Evolutionary conservation across 805 yeast genomes (phyloP), one percentile per base, ranked within the genome.

Genomic region (Starmerella stellata): DNA sequence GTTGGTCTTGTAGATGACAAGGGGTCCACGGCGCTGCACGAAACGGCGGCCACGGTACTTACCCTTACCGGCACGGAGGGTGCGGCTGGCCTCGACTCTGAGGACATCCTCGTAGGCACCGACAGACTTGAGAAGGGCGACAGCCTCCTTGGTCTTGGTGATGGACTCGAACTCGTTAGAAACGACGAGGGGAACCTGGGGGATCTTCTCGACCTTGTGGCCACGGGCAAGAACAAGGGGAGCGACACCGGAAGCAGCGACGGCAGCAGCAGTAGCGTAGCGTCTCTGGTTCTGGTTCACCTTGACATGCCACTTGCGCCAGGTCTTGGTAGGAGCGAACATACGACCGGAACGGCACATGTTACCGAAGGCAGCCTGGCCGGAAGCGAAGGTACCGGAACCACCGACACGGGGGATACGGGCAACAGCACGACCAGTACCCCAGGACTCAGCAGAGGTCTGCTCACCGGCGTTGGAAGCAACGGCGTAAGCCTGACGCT

Each of bases 321-420:
- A 90, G 70, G 93, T 85, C 78, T 90, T 90, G 70, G 98, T 90
- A 68, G 98, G 98, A 69, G 98, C 95, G 64, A 90, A 90, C 96
- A 90, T 90, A 72, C 98, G 93, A 75, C 98, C 98, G 69, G 95
- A 95, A 72, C 98, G 87, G 77, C 98, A 90, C 98, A 90, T 90
- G 90, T 90, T 90, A 78, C 98, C 98, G 77, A 90, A 90, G 66
- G 98, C 98, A 69, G 83, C 98, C 72, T 90, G 98, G 69, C 98
- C 98, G 54, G 96, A 74, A 73, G 98, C 85, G 92, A 83, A 95
- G 67, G 98, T 90, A 80, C 98, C 98, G 66, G 93, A 85, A 74
- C 98, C 98, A 72, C 95, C 95, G 65, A 90, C 96, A 78, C 98
- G 85, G 75, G 98, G 98, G 68, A 90, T 87, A 77, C 98, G 87